Conservation (phyloP, 2,329 filamentous ascomycete genomes). For the Aspergillus sp. region DNA sequence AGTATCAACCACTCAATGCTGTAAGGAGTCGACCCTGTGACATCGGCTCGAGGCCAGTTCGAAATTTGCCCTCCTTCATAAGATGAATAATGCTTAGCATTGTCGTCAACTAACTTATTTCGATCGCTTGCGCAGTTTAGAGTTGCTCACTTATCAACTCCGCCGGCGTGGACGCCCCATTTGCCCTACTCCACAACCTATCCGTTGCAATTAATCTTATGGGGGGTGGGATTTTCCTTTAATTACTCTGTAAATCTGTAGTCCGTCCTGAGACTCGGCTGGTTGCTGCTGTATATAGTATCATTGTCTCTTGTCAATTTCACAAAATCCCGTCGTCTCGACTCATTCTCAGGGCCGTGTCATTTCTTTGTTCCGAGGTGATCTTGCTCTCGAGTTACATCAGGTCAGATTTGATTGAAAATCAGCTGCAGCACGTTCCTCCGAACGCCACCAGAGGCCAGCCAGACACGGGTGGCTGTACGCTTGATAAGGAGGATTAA, state of each 20-base stretch:
- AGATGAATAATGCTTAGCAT: background rate
- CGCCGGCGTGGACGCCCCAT: constrained; percentile 5
- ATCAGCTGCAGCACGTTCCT: constrained; percentile 8
- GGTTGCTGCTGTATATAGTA: background rate
- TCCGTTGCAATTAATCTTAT: constrained; percentile 1
- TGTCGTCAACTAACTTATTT: background rate
- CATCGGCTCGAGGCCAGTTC: background rate
- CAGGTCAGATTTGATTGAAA: background rate
- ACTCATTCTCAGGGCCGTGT: background rate
- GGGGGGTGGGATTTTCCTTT: too few species aligned
- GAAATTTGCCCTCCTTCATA: background rate
- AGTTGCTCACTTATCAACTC: constrained; percentile 7
- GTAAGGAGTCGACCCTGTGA: background rate
- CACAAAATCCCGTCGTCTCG: background rate
- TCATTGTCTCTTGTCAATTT: background rate
- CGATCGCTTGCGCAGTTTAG: constrained; percentile 6
- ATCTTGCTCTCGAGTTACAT: background rate
- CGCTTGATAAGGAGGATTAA: background rate
- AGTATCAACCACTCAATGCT: background rate
- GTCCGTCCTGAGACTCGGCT: too few species aligned
- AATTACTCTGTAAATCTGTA: too few species aligned
- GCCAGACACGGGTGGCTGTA: constrained; percentile 1
- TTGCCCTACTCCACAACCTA: constrained; percentile 2
- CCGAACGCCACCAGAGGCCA: constrained; percentile 6
- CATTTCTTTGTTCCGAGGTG: background rate